Conservation (phyloP, 805 yeast genomes). For the Monosporozyma aerobia region DNA sequence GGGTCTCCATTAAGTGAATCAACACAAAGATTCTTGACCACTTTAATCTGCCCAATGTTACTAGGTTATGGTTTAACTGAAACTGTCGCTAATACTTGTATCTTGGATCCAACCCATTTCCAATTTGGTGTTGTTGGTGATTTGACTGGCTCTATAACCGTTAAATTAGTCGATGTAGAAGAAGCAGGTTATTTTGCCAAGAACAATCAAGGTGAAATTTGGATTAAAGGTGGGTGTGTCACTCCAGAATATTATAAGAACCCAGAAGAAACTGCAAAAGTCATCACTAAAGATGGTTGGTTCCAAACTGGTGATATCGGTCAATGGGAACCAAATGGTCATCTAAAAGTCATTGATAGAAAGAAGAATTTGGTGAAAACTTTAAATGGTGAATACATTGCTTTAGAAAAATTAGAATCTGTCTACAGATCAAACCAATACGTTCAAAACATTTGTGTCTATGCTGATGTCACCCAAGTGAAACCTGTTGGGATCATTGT, state of each 20-base stretch:
- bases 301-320: constrained; percentile 96
- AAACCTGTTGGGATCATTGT: constrained; percentile 89
- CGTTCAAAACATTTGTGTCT: constrained; percentile 80
- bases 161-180: constrained; percentile 80
- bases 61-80: constrained; percentile 96
- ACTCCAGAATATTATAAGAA: constrained; percentile 74
- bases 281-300: constrained; percentile 83
- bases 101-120: constrained; percentile 54
- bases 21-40: constrained; percentile 74
- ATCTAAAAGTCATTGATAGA: constrained; percentile 79
- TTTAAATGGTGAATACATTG: constrained; percentile 93
- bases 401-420: constrained; percentile 88
- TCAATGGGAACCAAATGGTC: constrained; percentile 79
- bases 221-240: constrained; percentile 67
- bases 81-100: constrained; percentile 80
- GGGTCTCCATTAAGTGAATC: constrained; percentile 81
- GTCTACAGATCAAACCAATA: constrained; percentile 74
- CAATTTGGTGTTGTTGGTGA: constrained; percentile 78
- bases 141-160: constrained; percentile 71
- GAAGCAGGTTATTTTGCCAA: constrained; percentile 89
- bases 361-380: constrained; percentile 95
- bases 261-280: constrained; percentile 65
- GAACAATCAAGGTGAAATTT: constrained; percentile 88
- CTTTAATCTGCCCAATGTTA: constrained; percentile 73
- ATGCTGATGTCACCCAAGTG: constrained; percentile 80